Conservation (phyloP, 2,329 filamentous ascomycete species). For the Fonsecaea multimorphosa region DNA sequence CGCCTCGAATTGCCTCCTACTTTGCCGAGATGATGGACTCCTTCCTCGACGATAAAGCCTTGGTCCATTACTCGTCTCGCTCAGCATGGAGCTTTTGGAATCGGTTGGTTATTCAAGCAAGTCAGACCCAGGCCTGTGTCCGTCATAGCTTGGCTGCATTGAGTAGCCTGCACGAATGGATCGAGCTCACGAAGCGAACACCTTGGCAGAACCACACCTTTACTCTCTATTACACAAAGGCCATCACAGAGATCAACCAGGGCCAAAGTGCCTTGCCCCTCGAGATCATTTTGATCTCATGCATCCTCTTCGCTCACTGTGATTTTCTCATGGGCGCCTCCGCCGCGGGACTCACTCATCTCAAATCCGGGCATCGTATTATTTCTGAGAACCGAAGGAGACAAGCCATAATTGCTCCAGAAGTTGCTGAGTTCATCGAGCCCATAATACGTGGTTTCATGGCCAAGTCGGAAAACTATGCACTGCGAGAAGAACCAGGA, state of each 20-base stretch:
- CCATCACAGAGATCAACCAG: constrained; percentile 31
- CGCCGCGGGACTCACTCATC: constrained; percentile 28
- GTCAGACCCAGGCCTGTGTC: constrained; percentile 23
- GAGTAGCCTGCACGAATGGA: constrained; percentile 32
- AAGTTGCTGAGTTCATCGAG: constrained; percentile 24
- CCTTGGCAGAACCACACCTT: constrained; percentile 31
- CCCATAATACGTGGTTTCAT: constrained; percentile 31
- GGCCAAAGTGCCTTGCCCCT: constrained; percentile 24
- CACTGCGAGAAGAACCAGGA: constrained; percentile 18
- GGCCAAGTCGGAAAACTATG: constrained; percentile 28
- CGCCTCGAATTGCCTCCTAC: constrained; percentile 26
- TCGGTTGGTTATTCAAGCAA: constrained; percentile 26
- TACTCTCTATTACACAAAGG: constrained; percentile 31
- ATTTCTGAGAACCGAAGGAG: constrained; percentile 27
- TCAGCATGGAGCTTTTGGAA: constrained; percentile 30
- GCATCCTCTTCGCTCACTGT: constrained; percentile 32
- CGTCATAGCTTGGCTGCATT: constrained; percentile 29
- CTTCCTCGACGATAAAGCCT: constrained; percentile 27
- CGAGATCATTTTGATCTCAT: constrained; percentile 31
- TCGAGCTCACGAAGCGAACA: constrained; percentile 30
- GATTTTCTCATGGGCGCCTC: constrained; percentile 32
- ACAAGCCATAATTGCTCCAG: constrained; percentile 20
- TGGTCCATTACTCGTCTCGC: constrained; percentile 17
- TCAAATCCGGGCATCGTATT: constrained; percentile 29
- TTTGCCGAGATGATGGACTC: constrained; percentile 35